Percentiles rank a stretch among this genome's conserved stretches.
phyloP scores from a whole-genome alignment of 2,329 filamentous ascomycete species.

The Corynespora cassiicola region DNA sequence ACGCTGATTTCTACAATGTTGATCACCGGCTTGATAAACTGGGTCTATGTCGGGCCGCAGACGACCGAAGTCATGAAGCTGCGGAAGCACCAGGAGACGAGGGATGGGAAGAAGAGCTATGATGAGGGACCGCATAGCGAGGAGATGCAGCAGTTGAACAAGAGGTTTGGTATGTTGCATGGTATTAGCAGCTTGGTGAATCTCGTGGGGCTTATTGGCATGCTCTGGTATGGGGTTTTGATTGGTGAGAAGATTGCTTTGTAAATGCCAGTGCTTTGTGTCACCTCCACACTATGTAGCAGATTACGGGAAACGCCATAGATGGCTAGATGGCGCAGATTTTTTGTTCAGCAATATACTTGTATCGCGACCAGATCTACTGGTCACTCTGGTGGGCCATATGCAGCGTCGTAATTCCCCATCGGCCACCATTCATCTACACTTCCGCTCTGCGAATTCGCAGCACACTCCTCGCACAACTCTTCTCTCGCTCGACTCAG shows the following conservation, averaged over 20 bases:
- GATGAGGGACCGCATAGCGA: slow-evolving; percentile 80
- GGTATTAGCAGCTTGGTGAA: slow-evolving; percentile 83
- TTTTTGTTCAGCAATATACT: too few relatives aligned
- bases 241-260: slow-evolving; percentile 67
- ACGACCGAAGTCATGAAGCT: slow-evolving; percentile 77
- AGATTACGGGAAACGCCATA: too few relatives aligned
- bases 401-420: too few relatives aligned
- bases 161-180: slow-evolving; percentile 75
- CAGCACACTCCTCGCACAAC: too few relatives aligned
- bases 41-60: slow-evolving; percentile 73
- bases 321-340: too few relatives aligned
- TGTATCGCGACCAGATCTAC: too few relatives aligned
- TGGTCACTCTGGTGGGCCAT: too few relatives aligned
- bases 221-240: slow-evolving; percentile 78
- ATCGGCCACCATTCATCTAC: too few relatives aligned
- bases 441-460: too few relatives aligned
- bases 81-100: slow-evolving; percentile 82
- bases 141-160: slow-evolving; percentile 72
- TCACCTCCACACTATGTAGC: too few relatives aligned
- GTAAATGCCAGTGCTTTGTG: too few relatives aligned
- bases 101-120: slow-evolving; percentile 87
- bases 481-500: too few relatives aligned
- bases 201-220: slow-evolving; percentile 71
- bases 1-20: slow-evolving; percentile 74
- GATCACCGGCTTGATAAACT: slow-evolving; percentile 73